Conservation (phyloP, 208 protist genomes). For the Perkinsela sp. region DNA sequence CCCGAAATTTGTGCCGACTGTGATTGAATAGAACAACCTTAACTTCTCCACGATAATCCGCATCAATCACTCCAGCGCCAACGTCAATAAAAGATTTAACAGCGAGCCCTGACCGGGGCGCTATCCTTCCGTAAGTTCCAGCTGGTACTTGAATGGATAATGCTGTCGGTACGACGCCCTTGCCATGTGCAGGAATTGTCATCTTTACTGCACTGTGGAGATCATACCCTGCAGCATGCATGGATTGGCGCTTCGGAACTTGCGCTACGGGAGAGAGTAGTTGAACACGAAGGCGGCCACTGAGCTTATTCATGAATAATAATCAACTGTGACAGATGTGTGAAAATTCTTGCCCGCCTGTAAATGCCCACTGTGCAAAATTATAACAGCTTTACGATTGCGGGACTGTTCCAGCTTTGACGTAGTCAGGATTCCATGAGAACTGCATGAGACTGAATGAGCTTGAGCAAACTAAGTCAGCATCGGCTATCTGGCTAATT, state of each 20-base stretch:
- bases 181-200: conserved; percentile 1
- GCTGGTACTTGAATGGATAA: not conserved
- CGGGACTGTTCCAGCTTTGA: too few relatives aligned
- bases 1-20: not conserved
- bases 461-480: too few relatives aligned
- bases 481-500: too few relatives aligned
- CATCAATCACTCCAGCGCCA: conserved; percentile 8
- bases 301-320: too few relatives aligned
- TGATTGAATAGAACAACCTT: conserved; percentile 7
- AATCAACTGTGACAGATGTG: too few relatives aligned
- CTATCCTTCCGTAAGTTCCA: conserved; percentile 4
- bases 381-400: too few relatives aligned
- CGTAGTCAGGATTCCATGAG: too few relatives aligned
- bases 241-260: not conserved
- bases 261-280: not conserved
- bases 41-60: conserved; percentile 7
- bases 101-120: conserved; percentile 7
- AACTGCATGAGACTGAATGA: too few relatives aligned
- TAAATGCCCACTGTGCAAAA: too few relatives aligned
- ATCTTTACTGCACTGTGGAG: not conserved
- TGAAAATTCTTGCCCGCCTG: too few relatives aligned
- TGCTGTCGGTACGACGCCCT: conserved; percentile 1
- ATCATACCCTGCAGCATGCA: not conserved
- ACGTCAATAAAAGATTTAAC: conserved; percentile 6
- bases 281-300: too few relatives aligned